Evolutionary conservation across 129 eudicot species (phyloP).

Genomic region (Dittrichia graveolens): DNA sequence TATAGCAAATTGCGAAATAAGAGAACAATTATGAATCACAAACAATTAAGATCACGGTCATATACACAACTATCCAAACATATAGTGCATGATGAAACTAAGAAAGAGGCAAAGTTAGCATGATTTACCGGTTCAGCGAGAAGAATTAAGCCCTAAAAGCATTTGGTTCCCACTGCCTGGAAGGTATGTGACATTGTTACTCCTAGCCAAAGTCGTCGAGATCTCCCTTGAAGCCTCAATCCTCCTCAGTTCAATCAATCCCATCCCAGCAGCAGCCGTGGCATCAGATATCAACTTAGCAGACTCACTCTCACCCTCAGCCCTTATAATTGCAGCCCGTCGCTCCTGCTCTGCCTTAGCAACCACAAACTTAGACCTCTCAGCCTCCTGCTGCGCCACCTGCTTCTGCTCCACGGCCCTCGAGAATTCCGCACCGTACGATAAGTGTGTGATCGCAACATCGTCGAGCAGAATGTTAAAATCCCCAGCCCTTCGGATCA

Average conservation of each 20-base stretch:
- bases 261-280: slow-evolving; percentile 74
- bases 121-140: slow-evolving; percentile 47
- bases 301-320: slow-evolving; percentile 89
- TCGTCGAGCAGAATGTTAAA: slow-evolving; percentile 82
- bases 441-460: slow-evolving; percentile 84
- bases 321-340: slow-evolving; percentile 82
- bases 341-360: slow-evolving; percentile 84
- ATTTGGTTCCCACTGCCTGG: slow-evolving; percentile 54
- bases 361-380: slow-evolving; percentile 76
- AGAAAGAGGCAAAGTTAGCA: background rate
- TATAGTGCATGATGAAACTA: too few relatives aligned
- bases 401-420: slow-evolving; percentile 96
- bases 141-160: slow-evolving; percentile 62
- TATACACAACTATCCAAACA: background rate
- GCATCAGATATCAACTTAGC: slow-evolving; percentile 89
- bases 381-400: slow-evolving; percentile 98
- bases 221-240: slow-evolving; percentile 82
- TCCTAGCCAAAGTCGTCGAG: slow-evolving; percentile 54
- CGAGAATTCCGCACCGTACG: slow-evolving; percentile 81
- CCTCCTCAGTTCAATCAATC: slow-evolving; percentile 83
- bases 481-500: slow-evolving; percentile 68
- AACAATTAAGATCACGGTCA: background rate
- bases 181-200: slow-evolving; percentile 54
- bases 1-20: background rate
- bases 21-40: background rate